A percentile compares a stretch with the other conserved stretches of the same genome.
Evolutionary conservation across 2,329 filamentous ascomycete species (phyloP).

Genomic region (Fusarium sp.): DNA sequence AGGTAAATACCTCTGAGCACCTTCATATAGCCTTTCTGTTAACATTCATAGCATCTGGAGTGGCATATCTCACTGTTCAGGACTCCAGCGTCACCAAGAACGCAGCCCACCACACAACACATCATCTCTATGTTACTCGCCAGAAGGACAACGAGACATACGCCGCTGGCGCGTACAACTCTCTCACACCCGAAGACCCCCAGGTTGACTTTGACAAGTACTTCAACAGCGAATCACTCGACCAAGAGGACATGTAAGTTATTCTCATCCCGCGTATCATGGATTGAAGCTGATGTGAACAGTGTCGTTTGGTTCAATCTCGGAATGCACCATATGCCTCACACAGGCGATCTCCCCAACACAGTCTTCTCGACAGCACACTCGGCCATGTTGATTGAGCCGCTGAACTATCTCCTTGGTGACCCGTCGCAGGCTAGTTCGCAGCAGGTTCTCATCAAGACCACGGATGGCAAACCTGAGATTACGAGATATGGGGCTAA

Average conservation of each 20-base stretch:
- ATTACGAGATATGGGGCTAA: neutral
- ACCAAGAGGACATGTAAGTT: neutral
- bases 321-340: slow-evolving; percentile 2
- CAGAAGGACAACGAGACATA: neutral
- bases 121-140: neutral
- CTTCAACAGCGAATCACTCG: neutral
- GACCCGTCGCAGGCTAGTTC: neutral
- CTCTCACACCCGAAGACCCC: neutral
- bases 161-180: neutral
- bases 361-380: neutral
- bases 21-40: fast-evolving
- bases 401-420: neutral
- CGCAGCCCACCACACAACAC: neutral
- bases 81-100: neutral
- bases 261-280: fast-evolving
- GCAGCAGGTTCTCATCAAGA: neutral
- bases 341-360: slow-evolving; percentile 3
- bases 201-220: slow-evolving; percentile 8
- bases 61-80: neutral
- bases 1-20: fast-evolving
- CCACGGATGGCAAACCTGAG: neutral
- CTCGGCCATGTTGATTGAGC: neutral
- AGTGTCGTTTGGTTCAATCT: slow-evolving; percentile 7
- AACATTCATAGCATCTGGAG: neutral
- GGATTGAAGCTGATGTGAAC: fast-evolving